Percentiles rank a stretch among this genome's conserved stretches.
Evolutionary conservation across 805 yeast genomes (phyloP).

Genomic region (Ascoidea asiatica): DNA sequence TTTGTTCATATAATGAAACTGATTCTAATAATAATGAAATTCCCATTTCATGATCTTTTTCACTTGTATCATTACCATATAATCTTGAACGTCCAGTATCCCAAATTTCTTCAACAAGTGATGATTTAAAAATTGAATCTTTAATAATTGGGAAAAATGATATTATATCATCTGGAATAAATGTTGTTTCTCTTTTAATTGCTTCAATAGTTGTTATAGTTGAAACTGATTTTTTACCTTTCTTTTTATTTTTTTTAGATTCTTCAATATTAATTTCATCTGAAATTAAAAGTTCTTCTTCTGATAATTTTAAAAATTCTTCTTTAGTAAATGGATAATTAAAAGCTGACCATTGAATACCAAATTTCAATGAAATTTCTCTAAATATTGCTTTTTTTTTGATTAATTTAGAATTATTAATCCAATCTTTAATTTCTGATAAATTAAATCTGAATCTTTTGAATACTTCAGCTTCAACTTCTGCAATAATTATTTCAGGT

Average conservation of each 20-base stretch:
- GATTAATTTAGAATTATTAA: constrained; percentile 19
- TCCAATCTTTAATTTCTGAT: constrained; percentile 30
- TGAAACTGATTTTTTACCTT: constrained; percentile 10
- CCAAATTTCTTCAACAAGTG: constrained; percentile 63
- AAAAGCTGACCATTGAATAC: constrained; percentile 69
- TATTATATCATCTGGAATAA: constrained; percentile 49
- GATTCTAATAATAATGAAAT: constrained; percentile 55
- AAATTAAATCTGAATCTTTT: constrained; percentile 52
- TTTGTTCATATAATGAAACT: constrained; percentile 62
- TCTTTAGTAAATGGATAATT: constrained; percentile 29
- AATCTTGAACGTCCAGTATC: constrained; percentile 39
- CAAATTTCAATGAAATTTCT: constrained; percentile 63
- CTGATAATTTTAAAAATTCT: neutral
- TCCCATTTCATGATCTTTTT: constrained; percentile 39
- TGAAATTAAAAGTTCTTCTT: constrained; percentile 4
- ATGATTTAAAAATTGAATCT: constrained; percentile 51
- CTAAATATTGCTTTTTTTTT: constrained; percentile 38
- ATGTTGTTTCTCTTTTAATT: constrained; percentile 20
- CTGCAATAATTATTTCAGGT: constrained; percentile 27
- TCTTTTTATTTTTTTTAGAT: constrained; percentile 21
- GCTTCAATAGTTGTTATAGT: constrained; percentile 13
- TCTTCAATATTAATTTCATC: constrained; percentile 17
- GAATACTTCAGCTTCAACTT: constrained; percentile 38
- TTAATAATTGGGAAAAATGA: constrained; percentile 67
- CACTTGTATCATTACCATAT: constrained; percentile 17